Evolutionary conservation across 805 yeast species (phyloP).

Genomic region (Pichia kluyveri): DNA sequence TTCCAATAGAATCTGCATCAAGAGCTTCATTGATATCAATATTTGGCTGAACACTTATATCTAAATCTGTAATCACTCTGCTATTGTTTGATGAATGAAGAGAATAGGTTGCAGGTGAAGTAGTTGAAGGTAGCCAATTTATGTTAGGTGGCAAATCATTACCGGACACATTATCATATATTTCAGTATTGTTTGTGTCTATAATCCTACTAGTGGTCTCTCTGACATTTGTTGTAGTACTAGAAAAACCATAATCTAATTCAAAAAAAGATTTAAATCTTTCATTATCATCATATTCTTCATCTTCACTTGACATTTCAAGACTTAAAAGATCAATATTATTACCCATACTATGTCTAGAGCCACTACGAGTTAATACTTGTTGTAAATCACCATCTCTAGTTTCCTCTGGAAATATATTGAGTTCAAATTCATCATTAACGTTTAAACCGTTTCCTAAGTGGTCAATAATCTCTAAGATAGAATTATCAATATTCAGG

Average conservation of each 20-base stretch:
- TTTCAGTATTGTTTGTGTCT: neutral
- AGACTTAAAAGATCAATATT: conserved; percentile 3
- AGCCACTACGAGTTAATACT: too few relatives aligned
- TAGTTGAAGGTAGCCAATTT: neutral
- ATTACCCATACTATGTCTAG: neutral
- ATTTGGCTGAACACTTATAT: neutral
- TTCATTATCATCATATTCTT: conserved; percentile 2
- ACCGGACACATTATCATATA: too few relatives aligned
- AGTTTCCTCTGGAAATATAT: neutral
- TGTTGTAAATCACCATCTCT: too few relatives aligned
- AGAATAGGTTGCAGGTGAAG: neutral
- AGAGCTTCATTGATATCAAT: neutral
- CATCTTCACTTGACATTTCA: conserved; percentile 6
- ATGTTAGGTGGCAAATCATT: neutral
- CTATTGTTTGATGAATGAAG: neutral
- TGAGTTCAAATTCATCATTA: conserved; percentile 3
- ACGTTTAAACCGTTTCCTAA: conserved; percentile 1
- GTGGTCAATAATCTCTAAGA: conserved; percentile 3
- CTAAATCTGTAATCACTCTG: neutral
- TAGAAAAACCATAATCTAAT: neutral
- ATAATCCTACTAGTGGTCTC: neutral
- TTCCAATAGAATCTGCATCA: neutral
- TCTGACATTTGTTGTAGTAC: neutral
- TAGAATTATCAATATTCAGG: conserved; percentile 2
- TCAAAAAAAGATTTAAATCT: conserved; percentile 5